phyloP scores from a whole-genome alignment of 169 alveolate genomes.

The Amoebophrya sp. region DNA sequence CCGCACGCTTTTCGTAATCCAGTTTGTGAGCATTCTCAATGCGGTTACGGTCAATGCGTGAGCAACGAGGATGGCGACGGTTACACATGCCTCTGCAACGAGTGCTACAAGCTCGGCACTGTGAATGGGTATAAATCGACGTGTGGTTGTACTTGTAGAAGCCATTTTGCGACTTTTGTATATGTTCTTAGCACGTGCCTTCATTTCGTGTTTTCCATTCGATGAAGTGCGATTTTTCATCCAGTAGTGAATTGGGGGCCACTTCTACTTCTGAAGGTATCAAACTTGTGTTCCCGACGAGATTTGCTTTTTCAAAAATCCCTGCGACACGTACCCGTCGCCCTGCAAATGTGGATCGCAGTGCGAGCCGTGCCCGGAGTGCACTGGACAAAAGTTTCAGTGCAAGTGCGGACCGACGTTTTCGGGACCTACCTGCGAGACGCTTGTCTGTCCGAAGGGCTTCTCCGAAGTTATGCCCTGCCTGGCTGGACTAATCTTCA shows the following conservation, averaged over 20 bases:
- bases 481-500: too few species aligned
- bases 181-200: too few species aligned
- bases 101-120: neutral
- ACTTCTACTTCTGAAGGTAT: too few species aligned
- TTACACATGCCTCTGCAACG: conserved; percentile 14
- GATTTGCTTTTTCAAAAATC: neutral
- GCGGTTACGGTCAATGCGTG: neutral
- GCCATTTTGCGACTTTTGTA: too few species aligned
- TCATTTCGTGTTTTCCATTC: too few species aligned
- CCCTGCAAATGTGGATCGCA: neutral
- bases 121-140: neutral
- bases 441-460: neutral
- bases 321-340: neutral
- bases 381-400: neutral
- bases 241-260: too few species aligned
- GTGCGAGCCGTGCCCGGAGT: conserved; percentile 16
- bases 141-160: too few species aligned
- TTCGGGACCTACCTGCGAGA: neutral
- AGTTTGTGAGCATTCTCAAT: neutral
- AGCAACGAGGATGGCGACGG: neutral
- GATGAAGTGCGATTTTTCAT: too few species aligned
- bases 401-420: neutral
- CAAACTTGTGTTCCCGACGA: neutral
- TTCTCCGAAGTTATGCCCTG: neutral
- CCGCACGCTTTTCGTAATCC: too few species aligned